These are phyloP conservation scores for Fusarium poae DNA, from an alignment of 2,329 filamentous ascomycete species.

Conservation along the genomic window DNA sequence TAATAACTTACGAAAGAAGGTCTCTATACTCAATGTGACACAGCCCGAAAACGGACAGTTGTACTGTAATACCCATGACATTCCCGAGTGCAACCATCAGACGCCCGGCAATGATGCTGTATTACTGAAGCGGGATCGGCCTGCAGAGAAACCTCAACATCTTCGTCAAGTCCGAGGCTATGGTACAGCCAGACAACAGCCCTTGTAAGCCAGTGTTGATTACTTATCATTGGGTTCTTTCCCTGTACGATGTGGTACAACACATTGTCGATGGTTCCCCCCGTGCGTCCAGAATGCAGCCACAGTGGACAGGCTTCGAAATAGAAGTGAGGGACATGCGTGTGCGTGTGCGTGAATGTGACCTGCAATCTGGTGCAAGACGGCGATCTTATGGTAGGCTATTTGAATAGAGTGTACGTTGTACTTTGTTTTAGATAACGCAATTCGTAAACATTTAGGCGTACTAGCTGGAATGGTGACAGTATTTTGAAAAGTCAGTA, in stretches of 20 bases:
- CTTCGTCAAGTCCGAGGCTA: constrained; percentile 35
- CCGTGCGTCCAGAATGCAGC: constrained; percentile 15
- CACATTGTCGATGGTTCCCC: neutral
- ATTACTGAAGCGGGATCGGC: constrained; percentile 31
- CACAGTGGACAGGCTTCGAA: constrained; percentile 10
- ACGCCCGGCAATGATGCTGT: constrained; percentile 8
- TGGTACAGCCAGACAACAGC: constrained; percentile 27
- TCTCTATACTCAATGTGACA: neutral
- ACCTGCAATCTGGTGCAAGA: constrained; percentile 15
- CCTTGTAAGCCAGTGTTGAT: constrained; percentile 14
- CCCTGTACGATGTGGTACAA: neutral
- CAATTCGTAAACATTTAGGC: neutral
- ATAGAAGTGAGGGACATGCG: constrained; percentile 3
- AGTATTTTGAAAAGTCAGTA: constrained; percentile 16
- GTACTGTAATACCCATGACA: constrained; percentile 26
- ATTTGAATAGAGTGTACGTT: neutral
- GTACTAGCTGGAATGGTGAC: constrained; percentile 10
- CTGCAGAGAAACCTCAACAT: constrained; percentile 31
- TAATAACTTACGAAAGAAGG: neutral
- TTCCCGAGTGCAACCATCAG: constrained; percentile 35
- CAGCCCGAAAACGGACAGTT: constrained; percentile 25
- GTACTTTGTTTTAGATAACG: neutral
- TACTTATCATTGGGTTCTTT: neutral
- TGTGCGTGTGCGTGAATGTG: constrained; percentile 11
- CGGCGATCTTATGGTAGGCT: neutral